These are phyloP conservation scores for Nepenthes mirabilis DNA, from an alignment of 148 eudicot genomes.

Conservation along the genomic window DNA sequence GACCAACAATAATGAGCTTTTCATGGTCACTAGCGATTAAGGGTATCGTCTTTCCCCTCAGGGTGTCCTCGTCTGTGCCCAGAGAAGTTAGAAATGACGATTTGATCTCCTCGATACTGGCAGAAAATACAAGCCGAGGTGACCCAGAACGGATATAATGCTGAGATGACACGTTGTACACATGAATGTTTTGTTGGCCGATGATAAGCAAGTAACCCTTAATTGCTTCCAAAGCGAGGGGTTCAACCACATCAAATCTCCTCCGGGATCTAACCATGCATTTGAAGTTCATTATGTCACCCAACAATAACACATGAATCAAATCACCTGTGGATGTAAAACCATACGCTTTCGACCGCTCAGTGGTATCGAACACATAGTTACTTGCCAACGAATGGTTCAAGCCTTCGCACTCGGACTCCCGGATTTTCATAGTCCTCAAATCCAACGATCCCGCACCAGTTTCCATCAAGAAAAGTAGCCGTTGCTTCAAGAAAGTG, in stretches of 20 bases:
- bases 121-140: slow-evolving; percentile 60
- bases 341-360: slow-evolving; percentile 84
- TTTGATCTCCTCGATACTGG: slow-evolving; percentile 56
- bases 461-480: slow-evolving; percentile 74
- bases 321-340: slow-evolving; percentile 68
- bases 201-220: slow-evolving; percentile 67
- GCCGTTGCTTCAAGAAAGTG: slow-evolving; percentile 76
- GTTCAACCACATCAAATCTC: slow-evolving; percentile 51
- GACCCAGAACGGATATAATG: slow-evolving; percentile 62
- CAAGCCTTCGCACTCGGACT: slow-evolving; percentile 78
- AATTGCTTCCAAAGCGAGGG: slow-evolving; percentile 63
- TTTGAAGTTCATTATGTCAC: slow-evolving; percentile 79
- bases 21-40: slow-evolving; percentile 73
- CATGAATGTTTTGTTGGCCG: slow-evolving; percentile 50
- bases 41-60: slow-evolving; percentile 27
- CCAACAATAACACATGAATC: slow-evolving; percentile 61
- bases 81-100: slow-evolving; percentile 41
- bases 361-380: slow-evolving; percentile 77
- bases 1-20: slow-evolving; percentile 61
- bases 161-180: slow-evolving; percentile 75
- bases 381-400: slow-evolving; percentile 43
- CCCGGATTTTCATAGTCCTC: slow-evolving; percentile 78
- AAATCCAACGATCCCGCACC: slow-evolving; percentile 96
- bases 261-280: slow-evolving; percentile 85
- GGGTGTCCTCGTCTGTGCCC: slow-evolving; percentile 10